Conservation (phyloP, 2,329 filamentous ascomycete species). For the Malbranchea cinnamomea region DNA sequence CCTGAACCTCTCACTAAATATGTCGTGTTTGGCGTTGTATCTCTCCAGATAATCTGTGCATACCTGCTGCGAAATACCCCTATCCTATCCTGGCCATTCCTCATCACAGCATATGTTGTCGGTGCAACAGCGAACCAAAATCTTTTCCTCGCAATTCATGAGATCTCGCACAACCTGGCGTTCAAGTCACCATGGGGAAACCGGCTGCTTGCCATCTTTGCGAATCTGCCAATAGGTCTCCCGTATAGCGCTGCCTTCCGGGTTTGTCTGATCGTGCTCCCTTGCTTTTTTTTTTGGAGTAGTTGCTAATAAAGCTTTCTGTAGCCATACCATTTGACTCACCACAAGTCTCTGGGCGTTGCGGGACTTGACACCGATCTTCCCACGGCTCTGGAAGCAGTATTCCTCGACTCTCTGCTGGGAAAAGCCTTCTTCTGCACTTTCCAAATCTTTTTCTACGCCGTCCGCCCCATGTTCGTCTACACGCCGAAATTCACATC, state of each 20-base stretch:
- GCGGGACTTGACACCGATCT: slow-evolving; percentile 93
- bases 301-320: not conserved
- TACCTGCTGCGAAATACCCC: slow-evolving; percentile 61
- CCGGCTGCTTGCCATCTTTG: slow-evolving; percentile 75
- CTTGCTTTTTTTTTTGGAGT: not conserved
- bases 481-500: slow-evolving; percentile 77
- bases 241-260: slow-evolving; percentile 94
- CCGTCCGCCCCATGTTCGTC: slow-evolving; percentile 84
- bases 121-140: slow-evolving; percentile 97
- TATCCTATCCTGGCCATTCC: slow-evolving; percentile 71
- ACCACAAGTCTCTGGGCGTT: slow-evolving; percentile 96
- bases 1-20: slow-evolving; percentile 94
- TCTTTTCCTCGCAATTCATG: slow-evolving; percentile 94
- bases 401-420: slow-evolving; percentile 81
- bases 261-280: slow-evolving; percentile 33
- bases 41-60: slow-evolving; percentile 63
- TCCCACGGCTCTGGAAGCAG: slow-evolving; percentile 76
- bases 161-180: slow-evolving; percentile 95
- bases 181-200: slow-evolving; percentile 72
- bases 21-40: slow-evolving; percentile 69
- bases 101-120: slow-evolving; percentile 75
- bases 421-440: slow-evolving; percentile 99
- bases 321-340: slow-evolving; percentile 89
- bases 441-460: slow-evolving; percentile 98
- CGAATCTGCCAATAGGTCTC: slow-evolving; percentile 88